Conservation (phyloP, 352 stramenopile species). For the Peronospora destructor region DNA sequence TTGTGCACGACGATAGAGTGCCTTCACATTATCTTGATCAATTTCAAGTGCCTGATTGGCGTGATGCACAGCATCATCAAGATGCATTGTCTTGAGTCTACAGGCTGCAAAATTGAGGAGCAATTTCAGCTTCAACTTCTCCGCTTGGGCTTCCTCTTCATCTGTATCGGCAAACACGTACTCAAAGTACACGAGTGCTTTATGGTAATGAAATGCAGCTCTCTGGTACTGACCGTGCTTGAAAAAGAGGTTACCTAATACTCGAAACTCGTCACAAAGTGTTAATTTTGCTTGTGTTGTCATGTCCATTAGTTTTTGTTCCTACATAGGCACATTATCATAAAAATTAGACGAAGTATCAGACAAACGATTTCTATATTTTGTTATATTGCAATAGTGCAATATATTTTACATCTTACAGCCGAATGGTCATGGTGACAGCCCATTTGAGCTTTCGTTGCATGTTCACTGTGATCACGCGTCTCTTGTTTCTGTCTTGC, state of each 20-base stretch:
- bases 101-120: constrained; percentile 74
- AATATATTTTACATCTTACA: constrained; percentile 13
- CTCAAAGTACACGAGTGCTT: constrained; percentile 81
- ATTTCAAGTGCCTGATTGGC: constrained; percentile 50
- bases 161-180: constrained; percentile 76
- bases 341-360: neutral
- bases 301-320: constrained; percentile 87
- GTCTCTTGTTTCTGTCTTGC: constrained; percentile 54
- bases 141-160: constrained; percentile 38
- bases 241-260: constrained; percentile 71
- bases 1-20: constrained; percentile 61
- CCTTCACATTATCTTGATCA: constrained; percentile 51
- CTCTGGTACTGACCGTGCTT: constrained; percentile 74
- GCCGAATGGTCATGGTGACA: constrained; percentile 86
- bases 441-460: constrained; percentile 36
- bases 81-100: constrained; percentile 61
- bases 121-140: constrained; percentile 48
- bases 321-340: constrained; percentile 15
- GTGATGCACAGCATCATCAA: constrained; percentile 70
- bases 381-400: neutral
- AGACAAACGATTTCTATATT: no score
- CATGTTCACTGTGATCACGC: constrained; percentile 53
- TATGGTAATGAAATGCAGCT: constrained; percentile 76
- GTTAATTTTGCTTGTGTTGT: constrained; percentile 50
- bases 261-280: constrained; percentile 59